phyloP scores from a whole-genome alignment of 768 basidiomycete species.

The Lactarius sanguifluus region DNA sequence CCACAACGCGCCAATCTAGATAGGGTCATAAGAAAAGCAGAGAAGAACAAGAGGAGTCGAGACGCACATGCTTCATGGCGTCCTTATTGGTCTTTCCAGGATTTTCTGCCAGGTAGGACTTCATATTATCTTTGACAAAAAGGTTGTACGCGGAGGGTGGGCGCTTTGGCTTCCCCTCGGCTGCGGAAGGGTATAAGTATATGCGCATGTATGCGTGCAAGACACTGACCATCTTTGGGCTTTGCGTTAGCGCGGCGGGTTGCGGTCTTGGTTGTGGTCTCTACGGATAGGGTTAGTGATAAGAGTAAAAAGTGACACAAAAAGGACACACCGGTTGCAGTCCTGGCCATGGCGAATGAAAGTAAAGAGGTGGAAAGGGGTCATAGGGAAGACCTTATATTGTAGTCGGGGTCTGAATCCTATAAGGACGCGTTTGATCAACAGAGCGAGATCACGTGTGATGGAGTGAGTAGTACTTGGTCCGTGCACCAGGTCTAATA shows the following conservation, averaged over 20 bases:
- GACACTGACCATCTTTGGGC: conserved; percentile 35
- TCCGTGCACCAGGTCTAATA: conserved; percentile 16
- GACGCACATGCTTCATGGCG: conserved; percentile 48
- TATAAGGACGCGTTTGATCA: conserved; percentile 25
- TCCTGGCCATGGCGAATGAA: conserved; percentile 47
- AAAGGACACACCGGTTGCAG: conserved; percentile 45
- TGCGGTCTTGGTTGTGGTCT: conserved; percentile 55
- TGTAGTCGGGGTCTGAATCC: conserved; percentile 31
- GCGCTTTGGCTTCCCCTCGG: conserved; percentile 48
- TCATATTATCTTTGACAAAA: conserved; percentile 57
- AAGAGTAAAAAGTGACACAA: neutral
- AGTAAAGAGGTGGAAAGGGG: conserved; percentile 9
- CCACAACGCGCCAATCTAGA: conserved; percentile 58
- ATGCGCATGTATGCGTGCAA: conserved; percentile 10
- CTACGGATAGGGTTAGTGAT: conserved; percentile 34
- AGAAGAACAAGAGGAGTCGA: neutral
- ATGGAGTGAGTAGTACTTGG: neutral
- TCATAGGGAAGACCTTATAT: conserved; percentile 14
- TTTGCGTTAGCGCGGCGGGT: conserved; percentile 53
- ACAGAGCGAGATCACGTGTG: conserved; percentile 25
- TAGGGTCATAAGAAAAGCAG: neutral
- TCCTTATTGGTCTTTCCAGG: conserved; percentile 50
- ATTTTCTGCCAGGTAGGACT: conserved; percentile 55
- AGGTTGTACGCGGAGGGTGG: conserved; percentile 59
- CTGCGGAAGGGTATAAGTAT: conserved; percentile 8